These are phyloP conservation scores for Apostasia shenzhenica DNA, from an alignment of 106 monocot genomes.

Conservation along the genomic window DNA sequence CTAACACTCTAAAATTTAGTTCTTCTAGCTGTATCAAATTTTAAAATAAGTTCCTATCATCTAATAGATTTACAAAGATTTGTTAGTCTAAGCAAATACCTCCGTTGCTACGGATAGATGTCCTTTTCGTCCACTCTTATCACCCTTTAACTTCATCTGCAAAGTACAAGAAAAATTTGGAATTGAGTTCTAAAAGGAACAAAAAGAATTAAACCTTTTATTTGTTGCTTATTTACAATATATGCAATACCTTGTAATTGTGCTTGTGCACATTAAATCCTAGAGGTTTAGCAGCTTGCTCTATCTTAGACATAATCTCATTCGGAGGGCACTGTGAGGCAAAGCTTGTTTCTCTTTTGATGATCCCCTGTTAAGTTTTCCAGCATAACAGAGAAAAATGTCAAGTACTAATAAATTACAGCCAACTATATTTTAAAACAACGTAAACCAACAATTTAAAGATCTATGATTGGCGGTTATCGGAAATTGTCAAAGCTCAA, in stretches of 20 bases:
- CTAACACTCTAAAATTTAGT: not conserved
- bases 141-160: constrained; percentile 83
- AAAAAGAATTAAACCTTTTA: not conserved
- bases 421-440: not conserved
- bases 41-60: not conserved
- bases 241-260: constrained; percentile 71
- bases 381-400: not conserved
- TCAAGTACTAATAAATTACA: not conserved
- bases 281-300: constrained; percentile 81
- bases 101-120: constrained; percentile 87
- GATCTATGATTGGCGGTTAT: not conserved
- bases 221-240: not conserved
- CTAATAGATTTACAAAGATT: not conserved
- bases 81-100: constrained; percentile 28
- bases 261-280: constrained; percentile 83
- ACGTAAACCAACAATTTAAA: not conserved
- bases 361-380: constrained; percentile 26
- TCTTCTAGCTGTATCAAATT: not conserved
- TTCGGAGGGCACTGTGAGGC: constrained; percentile 66
- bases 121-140: constrained; percentile 80
- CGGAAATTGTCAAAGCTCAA: not conserved
- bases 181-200: not conserved
- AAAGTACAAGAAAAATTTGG: constrained; percentile 7
- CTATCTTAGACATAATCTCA: constrained; percentile 86
- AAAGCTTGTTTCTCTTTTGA: constrained; percentile 77